Evolutionary conservation across 2,329 filamentous ascomycete species (phyloP), one percentile per base, ranked within the genome.

Genomic region (Fusarium hostae): DNA sequence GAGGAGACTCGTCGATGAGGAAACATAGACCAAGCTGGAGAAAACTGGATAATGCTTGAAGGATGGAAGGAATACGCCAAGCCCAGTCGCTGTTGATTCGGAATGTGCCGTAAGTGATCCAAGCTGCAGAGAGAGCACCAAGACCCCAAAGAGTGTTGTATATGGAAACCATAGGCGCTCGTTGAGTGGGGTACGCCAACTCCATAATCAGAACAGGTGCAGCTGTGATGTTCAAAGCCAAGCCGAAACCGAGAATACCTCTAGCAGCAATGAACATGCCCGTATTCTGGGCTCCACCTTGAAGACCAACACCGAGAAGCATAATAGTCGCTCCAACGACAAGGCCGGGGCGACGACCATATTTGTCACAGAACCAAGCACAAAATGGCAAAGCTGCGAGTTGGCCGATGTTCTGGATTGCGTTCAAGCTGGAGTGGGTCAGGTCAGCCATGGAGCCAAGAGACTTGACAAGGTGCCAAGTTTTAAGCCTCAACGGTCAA

Each of bases 91-190:
- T 66, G 28, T 59, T 57, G 28, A 66, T 66, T 30, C 61, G 35
- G 20, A 66, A 66, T 3, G 63, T 66, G 4, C 61, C 63, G 8
- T 66, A 66, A 2, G 63, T 66, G 1, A 66, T 59, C 63, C 63
- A 66, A 4, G 63, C 63, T 0, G 63, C 63, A 10, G 61, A 66
- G 2, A 66, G 32, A 13, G 63, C 63, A 5, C 63, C 63, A 6
- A 66, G 12, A 3, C 61, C 61, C 63, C 61, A 66, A 13, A 66
- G 61, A 6, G 61, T 66, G 18, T 66, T 66, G 51, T 66, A 66
- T 20, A 66, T 66, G 1, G 63, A 66, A 7, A 66, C 63, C 63
- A 66, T 66, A 3, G 63, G 63, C 8, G 61, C 63, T 28, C 63
- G 24, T 1, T 66, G 63, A 32, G 63, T 66, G 20, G 63, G 63